Conservation (phyloP, 73 alveolate species). For the Paramecium pentaurelia region DNA sequence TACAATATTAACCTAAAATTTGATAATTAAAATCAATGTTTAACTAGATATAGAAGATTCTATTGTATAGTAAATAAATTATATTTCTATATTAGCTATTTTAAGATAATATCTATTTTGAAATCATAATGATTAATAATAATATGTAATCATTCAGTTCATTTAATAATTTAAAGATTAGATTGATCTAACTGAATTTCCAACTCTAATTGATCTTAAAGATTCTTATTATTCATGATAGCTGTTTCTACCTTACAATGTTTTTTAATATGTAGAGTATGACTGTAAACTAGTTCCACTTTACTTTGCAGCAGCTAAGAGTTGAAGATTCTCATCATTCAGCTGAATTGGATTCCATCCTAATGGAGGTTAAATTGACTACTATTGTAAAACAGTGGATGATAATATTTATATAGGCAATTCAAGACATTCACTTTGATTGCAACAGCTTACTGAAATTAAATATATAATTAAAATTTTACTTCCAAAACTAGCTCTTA, state of each 20-base stretch:
- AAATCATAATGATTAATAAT: not conserved
- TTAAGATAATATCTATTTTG: not conserved
- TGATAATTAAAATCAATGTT: too few relatives aligned
- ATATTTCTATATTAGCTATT: not conserved
- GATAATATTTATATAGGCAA: not conserved
- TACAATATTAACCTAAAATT: too few relatives aligned
- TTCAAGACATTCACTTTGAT: not conserved
- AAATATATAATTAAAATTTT: not conserved
- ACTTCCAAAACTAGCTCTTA: not conserved
- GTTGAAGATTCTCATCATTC: not conserved
- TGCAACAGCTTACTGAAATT: not conserved
- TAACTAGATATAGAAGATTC: too few relatives aligned
- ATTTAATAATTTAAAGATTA: not conserved
- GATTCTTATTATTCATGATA: not conserved
- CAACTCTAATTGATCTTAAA: not conserved
- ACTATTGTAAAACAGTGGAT: not conserved
- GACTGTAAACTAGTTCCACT: not conserved
- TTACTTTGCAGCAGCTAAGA: not conserved
- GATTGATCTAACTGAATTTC: not conserved
- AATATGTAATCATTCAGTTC: not conserved
- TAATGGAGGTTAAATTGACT: not conserved
- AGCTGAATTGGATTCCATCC: conserved; percentile 1
- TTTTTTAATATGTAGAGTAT: not conserved
- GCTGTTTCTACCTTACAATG: not conserved
- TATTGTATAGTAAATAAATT: too few relatives aligned